Conservation (phyloP, 2,329 filamentous ascomycete genomes). For the Didymella segeticola region DNA sequence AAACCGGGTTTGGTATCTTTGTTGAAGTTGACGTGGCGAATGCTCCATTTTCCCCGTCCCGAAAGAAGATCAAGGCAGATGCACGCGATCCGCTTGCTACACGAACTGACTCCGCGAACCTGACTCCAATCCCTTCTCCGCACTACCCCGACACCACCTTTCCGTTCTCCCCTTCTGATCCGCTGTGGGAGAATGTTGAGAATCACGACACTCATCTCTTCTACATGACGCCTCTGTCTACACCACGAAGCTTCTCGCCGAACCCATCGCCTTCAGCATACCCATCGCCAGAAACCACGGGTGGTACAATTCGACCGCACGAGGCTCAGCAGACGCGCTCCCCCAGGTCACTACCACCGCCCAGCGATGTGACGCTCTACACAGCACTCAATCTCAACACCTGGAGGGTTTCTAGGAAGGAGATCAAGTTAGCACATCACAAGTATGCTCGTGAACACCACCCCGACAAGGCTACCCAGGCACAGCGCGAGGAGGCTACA, state of each 20-base stretch:
- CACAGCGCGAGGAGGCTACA: constrained; percentile 23
- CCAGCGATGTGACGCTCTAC: constrained; percentile 28
- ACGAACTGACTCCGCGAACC: constrained; percentile 13
- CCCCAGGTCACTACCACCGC: neutral
- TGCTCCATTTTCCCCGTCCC: neutral
- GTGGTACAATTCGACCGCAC: neutral
- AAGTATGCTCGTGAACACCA: constrained; percentile 24
- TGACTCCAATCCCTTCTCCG: constrained; percentile 19
- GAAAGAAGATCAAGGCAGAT: constrained; percentile 17
- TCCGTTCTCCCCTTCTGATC: constrained; percentile 15
- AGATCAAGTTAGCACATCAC: constrained; percentile 29
- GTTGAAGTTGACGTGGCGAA: constrained; percentile 9
- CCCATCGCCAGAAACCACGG: neutral
- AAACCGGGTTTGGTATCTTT: constrained; percentile 23
- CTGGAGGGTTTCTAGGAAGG: constrained; percentile 18
- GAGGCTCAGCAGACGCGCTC: neutral
- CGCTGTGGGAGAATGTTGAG: constrained; percentile 25
- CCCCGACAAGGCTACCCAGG: constrained; percentile 27
- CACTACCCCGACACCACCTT: constrained; percentile 20
- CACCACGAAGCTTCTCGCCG: neutral
- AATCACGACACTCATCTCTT: constrained; percentile 20
- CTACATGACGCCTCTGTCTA: constrained; percentile 10
- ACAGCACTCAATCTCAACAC: constrained; percentile 20
- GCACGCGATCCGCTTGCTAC: constrained; percentile 17
- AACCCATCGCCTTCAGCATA: constrained; percentile 2